Evolutionary conservation across 495 filamentous ascomycete species (phyloP), one percentile per base, ranked within the genome.

Genomic region (Penicillium paxilli): DNA sequence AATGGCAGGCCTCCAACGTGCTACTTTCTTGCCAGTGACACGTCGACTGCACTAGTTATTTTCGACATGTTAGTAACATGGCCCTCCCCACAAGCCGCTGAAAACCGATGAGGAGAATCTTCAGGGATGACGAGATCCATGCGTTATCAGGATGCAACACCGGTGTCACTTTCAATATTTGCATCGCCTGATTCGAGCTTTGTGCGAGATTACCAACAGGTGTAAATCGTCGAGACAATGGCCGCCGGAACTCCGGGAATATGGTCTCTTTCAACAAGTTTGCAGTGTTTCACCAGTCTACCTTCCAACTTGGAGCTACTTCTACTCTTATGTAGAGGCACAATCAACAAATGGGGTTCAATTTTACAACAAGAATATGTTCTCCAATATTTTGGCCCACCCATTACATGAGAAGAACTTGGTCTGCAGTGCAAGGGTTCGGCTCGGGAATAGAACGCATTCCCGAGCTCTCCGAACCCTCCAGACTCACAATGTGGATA

Each of bases 381-480:
- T 21, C 21, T 22, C 21, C 40, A 12, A 42, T n/a, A 37, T 35
- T 40, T 38, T 37, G 54, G 54, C 42, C 54, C 54, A 51, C 54
- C 14, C 32, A 57, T 58, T 58, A 55, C 51, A 47, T 52, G 59
- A 62, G 33, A 58, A 58, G 28, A 58, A 62, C 48, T 23, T 22
- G 32, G 5, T 24, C 40, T 12, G 25, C 24, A 22, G 28, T 14
- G 54, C 41, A 58, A 62, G 52, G 49, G 55, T 5, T 38, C 4
- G 16, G 35, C 16, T 19, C 35, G 35, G 35, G 35, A 38, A 38
- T 38, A 19, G 14, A n/a, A 3, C 11, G n/a, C 17, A 58, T 55
- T 55, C 38, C 59, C 55, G 59, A 28, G 4, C 5, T 42, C 33
- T 19, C 54, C 51, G 26, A 11, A 11, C 26, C 26, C n/a, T n/a